Conservation (phyloP, 1,284 basidiomycete species). For the Cyathus olla region DNA sequence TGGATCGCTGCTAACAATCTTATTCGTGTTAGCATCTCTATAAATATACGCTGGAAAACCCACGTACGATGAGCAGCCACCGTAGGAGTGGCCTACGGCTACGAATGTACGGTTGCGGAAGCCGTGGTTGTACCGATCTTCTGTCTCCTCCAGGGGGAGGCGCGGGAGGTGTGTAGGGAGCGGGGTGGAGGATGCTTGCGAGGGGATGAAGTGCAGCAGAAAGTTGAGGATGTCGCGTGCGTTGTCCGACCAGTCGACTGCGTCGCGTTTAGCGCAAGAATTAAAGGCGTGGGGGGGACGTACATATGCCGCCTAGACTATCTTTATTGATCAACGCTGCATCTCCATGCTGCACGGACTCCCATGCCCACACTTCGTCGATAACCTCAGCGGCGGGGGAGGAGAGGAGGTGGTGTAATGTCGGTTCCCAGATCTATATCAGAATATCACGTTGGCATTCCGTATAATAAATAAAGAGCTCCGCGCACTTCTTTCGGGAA, state of each 20-base stretch:
- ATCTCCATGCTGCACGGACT: conserved; percentile 84
- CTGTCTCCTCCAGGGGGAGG: conserved; percentile 52
- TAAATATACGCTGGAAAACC: conserved; percentile 1
- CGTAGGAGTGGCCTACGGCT: conserved; percentile 86
- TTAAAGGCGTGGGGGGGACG: conserved; percentile 26
- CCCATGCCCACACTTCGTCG: conserved; percentile 86
- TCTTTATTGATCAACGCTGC: conserved; percentile 73
- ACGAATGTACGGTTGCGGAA: conserved; percentile 63
- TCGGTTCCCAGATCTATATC: conserved; percentile 75
- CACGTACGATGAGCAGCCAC: conserved; percentile 78
- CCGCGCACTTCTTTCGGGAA: conserved; percentile 82
- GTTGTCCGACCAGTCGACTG: conserved; percentile 80
- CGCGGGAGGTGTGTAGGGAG: conserved; percentile 65
- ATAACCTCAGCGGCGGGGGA: conserved; percentile 49
- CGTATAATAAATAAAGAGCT: not conserved
- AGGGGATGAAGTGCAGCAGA: conserved; percentile 68
- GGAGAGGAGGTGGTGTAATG: conserved; percentile 59
- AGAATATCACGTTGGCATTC: not conserved
- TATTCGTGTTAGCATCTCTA: not conserved
- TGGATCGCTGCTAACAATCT: conserved; percentile 72
- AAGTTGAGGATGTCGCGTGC: conserved; percentile 82
- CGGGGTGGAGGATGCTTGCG: conserved; percentile 29
- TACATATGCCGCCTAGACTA: conserved; percentile 65
- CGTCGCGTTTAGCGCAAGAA: not conserved
- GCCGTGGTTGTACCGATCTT: conserved; percentile 54